These are phyloP conservation scores for Mycocentrospora acerina DNA, from an alignment of 2,329 filamentous ascomycete genomes.

Conservation along the genomic window DNA sequence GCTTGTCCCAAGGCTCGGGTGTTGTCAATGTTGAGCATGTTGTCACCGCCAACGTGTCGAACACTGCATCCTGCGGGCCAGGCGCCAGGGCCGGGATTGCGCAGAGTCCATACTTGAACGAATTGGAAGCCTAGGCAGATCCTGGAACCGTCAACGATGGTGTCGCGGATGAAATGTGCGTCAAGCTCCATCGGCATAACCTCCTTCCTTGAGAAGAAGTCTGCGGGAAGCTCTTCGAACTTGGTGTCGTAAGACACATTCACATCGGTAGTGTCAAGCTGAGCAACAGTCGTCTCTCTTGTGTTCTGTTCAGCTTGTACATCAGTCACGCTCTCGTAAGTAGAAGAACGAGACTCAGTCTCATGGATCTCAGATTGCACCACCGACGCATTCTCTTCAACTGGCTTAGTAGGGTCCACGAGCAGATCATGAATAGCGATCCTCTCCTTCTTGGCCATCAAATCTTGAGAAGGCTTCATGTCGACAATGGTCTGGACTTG, in stretches of 20 bases:
- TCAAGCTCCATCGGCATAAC: slow-evolving; percentile 48
- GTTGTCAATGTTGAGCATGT: slow-evolving; percentile 90
- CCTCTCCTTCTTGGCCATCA: slow-evolving; percentile 46
- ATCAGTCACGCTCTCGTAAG: too few relatives aligned
- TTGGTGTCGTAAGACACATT: slow-evolving; percentile 7
- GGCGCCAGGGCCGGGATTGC: slow-evolving; percentile 73
- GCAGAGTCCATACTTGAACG: slow-evolving; percentile 87
- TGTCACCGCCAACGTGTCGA: slow-evolving; percentile 89
- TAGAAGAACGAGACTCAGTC: too few relatives aligned
- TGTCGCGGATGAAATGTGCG: slow-evolving; percentile 75
- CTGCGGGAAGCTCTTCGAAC: slow-evolving; percentile 10
- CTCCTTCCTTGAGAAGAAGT: slow-evolving; percentile 5
- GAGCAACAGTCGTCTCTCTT: slow-evolving; percentile 1
- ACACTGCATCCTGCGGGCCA: slow-evolving; percentile 93
- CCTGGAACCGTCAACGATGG: slow-evolving; percentile 73
- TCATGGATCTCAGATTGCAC: slow-evolving; percentile 11
- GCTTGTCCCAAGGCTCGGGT: slow-evolving; percentile 74
- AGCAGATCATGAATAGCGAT: slow-evolving; percentile 44
- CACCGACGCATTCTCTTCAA: slow-evolving; percentile 35
- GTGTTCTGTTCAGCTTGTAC: too few relatives aligned
- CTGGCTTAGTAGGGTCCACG: slow-evolving; percentile 30
- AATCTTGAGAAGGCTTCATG: slow-evolving; percentile 60
- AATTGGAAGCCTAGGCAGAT: slow-evolving; percentile 73
- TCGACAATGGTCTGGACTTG: slow-evolving; percentile 65
- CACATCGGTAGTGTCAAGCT: not conserved